Conservation (phyloP, 371 early-diverging fungal genomes). For the Chytridium lagenaria region DNA sequence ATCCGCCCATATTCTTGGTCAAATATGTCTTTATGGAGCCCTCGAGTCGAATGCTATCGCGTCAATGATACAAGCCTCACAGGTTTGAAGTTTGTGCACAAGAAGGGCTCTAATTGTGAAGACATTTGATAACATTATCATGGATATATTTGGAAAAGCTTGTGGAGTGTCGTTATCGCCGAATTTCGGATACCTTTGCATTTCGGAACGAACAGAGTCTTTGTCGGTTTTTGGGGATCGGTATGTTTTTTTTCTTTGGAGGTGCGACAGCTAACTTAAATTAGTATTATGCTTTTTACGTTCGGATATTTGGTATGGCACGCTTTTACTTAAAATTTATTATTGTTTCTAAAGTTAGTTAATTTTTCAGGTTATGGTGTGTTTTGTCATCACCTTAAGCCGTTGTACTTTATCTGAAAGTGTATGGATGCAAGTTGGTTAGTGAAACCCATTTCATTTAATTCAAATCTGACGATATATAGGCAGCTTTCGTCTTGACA, state of each 20-base stretch:
- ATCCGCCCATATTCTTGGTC: conserved; percentile 38
- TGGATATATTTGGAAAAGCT: conserved; percentile 52
- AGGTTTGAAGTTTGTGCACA: conserved; percentile 20
- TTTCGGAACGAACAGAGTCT: conserved; percentile 20
- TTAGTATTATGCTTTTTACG: conserved; percentile 41
- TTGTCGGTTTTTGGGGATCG: conserved; percentile 42
- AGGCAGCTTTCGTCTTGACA: conserved; percentile 50
- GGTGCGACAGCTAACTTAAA: background rate
- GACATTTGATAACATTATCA: conserved; percentile 54
- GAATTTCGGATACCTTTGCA: conserved; percentile 24
- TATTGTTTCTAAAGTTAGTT: conserved; percentile 13
- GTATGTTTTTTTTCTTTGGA: background rate
- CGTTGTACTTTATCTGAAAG: conserved; percentile 32
- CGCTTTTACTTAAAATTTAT: background rate
- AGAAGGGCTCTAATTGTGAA: conserved; percentile 23
- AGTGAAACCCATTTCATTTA: background rate
- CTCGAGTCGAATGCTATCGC: conserved; percentile 32
- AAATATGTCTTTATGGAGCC: conserved; percentile 38
- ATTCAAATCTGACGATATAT: background rate
- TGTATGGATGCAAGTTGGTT: conserved; percentile 32
- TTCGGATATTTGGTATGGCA: conserved; percentile 39
- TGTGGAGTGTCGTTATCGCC: conserved; percentile 49
- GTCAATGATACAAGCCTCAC: conserved; percentile 37
- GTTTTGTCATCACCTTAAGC: conserved; percentile 35
- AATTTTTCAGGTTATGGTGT: conserved; percentile 14